Evolutionary conservation across 1,284 basidiomycete genomes (phyloP), one percentile per base, ranked within the genome.

Genomic region (Ceratobasidium sp.): DNA sequence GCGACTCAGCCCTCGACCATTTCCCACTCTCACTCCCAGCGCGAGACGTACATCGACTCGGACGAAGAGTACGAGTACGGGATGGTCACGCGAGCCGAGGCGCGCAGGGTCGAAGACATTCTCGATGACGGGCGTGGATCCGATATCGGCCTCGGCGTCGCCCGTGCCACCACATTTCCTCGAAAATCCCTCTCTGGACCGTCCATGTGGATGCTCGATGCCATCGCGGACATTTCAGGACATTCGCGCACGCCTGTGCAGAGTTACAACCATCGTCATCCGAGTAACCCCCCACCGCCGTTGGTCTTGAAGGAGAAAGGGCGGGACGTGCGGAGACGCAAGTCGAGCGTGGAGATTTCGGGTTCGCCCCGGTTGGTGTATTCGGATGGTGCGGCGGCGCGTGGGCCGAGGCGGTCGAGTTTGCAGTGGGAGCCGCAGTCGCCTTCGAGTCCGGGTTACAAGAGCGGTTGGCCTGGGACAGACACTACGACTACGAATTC

Each of bases 151-250:
- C n/a, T n/a, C n/a, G n/a, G n/a, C n/a, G n/a, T n/a, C n/a, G n/a
- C 27, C 3, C n/a, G n/a, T n/a, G n/a, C n/a, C n/a, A n/a, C n/a
- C n/a, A n/a, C n/a, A n/a, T 68, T 67, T 35, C 73, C 44, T 44
- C 73, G 65, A 33, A 62, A 62, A 7, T 75, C 78, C 27, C 60
- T 69, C 20, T 33, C 60, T 35, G 73, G 44, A 7, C 65, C 77
- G 35, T 48, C 78, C n/a, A 89, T 89, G 80, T 94, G 93, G 93
- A 94, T 94, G 92, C 88, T 93, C 77, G 92, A 94, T 60, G 92
- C 88, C 75, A 88, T 94, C 46, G 87, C 89, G 0, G 92, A 93
- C 78, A 84, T 94, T n/a, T 91, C 91, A 4, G 74, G 75, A 2
- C n/a, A 68, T 14, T 48, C 65, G 6, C 44, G 59, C 2, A 54